Evolutionary conservation across 2,329 filamentous ascomycete genomes (phyloP).

Genomic region (Ophiostoma novo-ulmi): DNA sequence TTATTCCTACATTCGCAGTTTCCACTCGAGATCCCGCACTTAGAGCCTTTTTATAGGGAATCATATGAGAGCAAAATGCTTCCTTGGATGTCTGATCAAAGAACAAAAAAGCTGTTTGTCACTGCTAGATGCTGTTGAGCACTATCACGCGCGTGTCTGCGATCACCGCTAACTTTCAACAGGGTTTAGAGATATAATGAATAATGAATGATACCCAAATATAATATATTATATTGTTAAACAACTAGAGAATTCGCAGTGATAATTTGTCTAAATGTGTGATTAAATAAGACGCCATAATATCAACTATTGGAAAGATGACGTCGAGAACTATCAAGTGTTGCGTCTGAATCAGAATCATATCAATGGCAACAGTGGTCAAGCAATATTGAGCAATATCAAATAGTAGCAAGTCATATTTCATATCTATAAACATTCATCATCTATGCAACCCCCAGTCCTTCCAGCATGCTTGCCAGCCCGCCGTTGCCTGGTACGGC

Average conservation of each 20-base stretch:
- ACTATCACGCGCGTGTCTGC: background rate
- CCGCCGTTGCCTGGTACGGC: constrained; percentile 18
- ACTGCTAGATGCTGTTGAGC: constrained; percentile 13
- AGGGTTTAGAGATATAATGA: background rate
- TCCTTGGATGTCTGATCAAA: constrained; percentile 64
- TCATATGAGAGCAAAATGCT: constrained; percentile 62
- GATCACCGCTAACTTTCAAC: constrained; percentile 21
- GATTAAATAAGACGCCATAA: background rate
- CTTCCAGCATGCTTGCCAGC: constrained; percentile 32
- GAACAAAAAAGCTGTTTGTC: constrained; percentile 15
- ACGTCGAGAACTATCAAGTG: too few relatives aligned
- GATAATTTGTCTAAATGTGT: background rate
- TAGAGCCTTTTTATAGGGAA: constrained; percentile 57
- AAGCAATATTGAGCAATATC: background rate
- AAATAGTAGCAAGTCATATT: background rate
- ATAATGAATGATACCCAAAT: constrained; percentile 8
- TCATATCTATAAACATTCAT: background rate
- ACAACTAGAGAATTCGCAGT: background rate
- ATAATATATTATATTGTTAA: background rate
- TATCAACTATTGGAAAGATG: too few relatives aligned
- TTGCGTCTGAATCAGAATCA: too few relatives aligned
- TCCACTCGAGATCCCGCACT: constrained; percentile 62
- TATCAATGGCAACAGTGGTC: too few relatives aligned
- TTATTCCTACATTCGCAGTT: constrained; percentile 78
- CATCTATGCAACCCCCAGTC: constrained; percentile 37